Percentiles rank a stretch among this genome's conserved stretches.
These are phyloP conservation scores for Eucalyptus victrix DNA, from an alignment of 345 rosid species.

Conservation along the genomic window DNA sequence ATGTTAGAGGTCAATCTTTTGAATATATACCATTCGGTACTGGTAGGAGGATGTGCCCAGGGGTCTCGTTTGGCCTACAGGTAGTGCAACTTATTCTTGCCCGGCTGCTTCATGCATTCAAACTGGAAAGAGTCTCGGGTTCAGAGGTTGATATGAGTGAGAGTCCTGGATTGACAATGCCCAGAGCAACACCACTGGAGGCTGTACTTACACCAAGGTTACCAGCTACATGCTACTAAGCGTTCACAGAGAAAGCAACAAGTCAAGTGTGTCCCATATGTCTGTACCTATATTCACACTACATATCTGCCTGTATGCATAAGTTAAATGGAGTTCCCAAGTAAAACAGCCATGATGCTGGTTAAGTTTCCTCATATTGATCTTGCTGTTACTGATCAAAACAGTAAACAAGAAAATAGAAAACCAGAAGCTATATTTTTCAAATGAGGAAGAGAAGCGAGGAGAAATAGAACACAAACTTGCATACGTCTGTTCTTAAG, in stretches of 20 bases:
- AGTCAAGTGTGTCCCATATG: background rate
- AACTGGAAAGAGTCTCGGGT: background rate
- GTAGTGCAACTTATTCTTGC: slow-evolving; percentile 5
- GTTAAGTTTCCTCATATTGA: background rate
- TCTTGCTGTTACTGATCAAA: too few relatives aligned
- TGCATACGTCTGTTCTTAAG: too few relatives aligned
- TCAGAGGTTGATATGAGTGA: slow-evolving; percentile 7
- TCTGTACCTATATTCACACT: background rate
- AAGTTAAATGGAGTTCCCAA: background rate
- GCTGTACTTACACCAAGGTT: slow-evolving; percentile 5
- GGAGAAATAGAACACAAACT: too few relatives aligned
- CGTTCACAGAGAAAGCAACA: background rate
- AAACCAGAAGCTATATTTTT: too few relatives aligned
- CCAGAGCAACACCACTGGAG: slow-evolving; percentile 6
- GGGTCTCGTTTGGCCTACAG: slow-evolving; percentile 2
- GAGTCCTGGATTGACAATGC: slow-evolving; percentile 2
- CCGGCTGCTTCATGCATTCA: slow-evolving; percentile 7
- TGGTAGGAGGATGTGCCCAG: slow-evolving; percentile 22
- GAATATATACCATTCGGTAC: slow-evolving; percentile 11
- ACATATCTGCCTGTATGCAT: background rate
- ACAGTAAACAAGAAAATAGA: too few relatives aligned
- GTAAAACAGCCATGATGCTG: too few relatives aligned
- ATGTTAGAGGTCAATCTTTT: background rate
- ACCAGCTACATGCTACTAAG: background rate
- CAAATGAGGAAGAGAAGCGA: too few relatives aligned